Evolutionary conservation across 495 filamentous ascomycete species (phyloP).

Genomic region (Aspergillus coremiiformis): DNA sequence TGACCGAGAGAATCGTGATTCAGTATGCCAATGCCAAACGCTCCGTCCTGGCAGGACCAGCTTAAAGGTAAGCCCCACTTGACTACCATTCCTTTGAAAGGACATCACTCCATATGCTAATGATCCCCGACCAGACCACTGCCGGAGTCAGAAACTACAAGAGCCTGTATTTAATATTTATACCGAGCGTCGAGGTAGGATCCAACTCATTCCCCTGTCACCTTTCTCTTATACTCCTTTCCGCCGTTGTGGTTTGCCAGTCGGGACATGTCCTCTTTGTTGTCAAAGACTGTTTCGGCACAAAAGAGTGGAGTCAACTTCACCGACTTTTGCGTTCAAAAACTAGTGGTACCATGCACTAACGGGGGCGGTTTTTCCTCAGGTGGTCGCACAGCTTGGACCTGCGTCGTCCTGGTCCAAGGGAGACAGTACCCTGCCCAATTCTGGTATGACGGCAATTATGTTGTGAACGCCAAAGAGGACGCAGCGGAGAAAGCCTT

Average conservation of each 20-base stretch:
- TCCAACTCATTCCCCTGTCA: not conserved
- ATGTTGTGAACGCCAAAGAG: conserved; percentile 79
- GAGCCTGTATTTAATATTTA: conserved; percentile 61
- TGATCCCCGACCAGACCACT: conserved; percentile 46
- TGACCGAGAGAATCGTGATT: conserved; percentile 1
- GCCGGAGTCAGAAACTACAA: conserved; percentile 45
- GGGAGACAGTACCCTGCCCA: conserved; percentile 55
- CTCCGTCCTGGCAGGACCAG: conserved; percentile 43
- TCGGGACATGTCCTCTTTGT: not conserved
- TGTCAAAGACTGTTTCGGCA: conserved; percentile 11
- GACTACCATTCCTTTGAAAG: conserved; percentile 10
- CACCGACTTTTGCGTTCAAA: conserved; percentile 34
- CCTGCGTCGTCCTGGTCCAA: conserved; percentile 57
- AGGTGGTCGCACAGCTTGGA: conserved; percentile 93
- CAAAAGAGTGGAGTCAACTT: conserved; percentile 26
- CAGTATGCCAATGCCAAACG: conserved; percentile 25
- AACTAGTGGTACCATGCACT: conserved; percentile 6
- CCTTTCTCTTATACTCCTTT: not conserved
- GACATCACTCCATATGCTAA: conserved; percentile 12
- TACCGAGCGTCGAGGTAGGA: conserved; percentile 69
- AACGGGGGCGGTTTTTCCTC: conserved; percentile 11
- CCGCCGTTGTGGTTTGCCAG: not conserved
- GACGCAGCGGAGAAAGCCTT: conserved; percentile 79
- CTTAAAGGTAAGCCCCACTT: conserved; percentile 42
- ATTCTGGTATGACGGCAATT: conserved; percentile 88